Evolutionary conservation across 106 monocot genomes (phyloP), one percentile per base, ranked within the genome.

Genomic region (Chionographis japonica): DNA sequence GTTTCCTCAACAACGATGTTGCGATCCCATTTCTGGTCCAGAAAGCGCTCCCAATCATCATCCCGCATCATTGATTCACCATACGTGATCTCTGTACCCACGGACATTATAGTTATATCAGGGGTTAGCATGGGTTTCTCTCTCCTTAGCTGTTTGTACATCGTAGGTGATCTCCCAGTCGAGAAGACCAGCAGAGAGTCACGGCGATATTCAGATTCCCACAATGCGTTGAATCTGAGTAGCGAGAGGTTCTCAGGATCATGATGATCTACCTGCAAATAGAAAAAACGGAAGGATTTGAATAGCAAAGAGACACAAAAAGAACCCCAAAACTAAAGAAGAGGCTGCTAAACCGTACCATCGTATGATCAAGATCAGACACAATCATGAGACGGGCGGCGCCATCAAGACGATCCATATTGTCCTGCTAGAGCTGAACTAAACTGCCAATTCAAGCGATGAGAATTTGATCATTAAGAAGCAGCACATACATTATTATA

Each of bases 341-440:
- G 53, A 15, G 36, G 4, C 19, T 4, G 10, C 4, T 27, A 27
- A 27, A 27, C 27, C 68, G 8, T 81, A 94, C 94, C 94, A 94
- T 94, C 12, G 94, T 94, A 27, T 88, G 76, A 60, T 94, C 94
- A 54, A 94, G 94, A 73, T 94, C 94, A 8, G 94, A 90, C 3
- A 94, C 88, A 35, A 94, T 80, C 90, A 94, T 88, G 57, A 94
- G 88, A 55, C 80, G 82, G 0, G 94, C 69, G 0, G 85, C 61
- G 50, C 46, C 72, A 58, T 63, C 71, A 49, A 94, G 72, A 19
- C 75, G 74, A 78, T 88, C 88, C 89, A 89, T 82, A 27, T 27
- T 27, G 27, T 27, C 27, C 27, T 27, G 27, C 27, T 27, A 27
- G 27, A 27, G 27, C 27, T 27, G 27, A 27, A 27, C 27, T 27